Conservation (phyloP, 805 yeast species). For the Starmerella stigmatis region DNA sequence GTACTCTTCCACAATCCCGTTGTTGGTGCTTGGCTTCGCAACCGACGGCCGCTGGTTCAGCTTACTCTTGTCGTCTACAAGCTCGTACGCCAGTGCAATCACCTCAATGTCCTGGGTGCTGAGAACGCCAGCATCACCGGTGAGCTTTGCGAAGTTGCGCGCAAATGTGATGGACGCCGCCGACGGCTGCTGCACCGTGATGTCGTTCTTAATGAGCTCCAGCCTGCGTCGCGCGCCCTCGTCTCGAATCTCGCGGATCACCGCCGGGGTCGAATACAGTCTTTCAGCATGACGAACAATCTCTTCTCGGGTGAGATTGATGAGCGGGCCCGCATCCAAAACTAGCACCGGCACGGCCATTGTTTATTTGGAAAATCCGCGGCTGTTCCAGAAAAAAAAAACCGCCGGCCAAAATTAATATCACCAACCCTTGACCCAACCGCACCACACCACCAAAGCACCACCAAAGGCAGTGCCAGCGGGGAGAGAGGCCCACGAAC, state of each 20-base stretch:
- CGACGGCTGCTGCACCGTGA: conserved; percentile 68
- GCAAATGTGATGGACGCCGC: conserved; percentile 54
- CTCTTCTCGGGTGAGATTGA: conserved; percentile 69
- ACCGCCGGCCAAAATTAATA: too few relatives aligned
- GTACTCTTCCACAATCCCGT: conserved; percentile 14
- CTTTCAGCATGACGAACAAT: conserved; percentile 56
- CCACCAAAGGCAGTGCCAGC: too few relatives aligned
- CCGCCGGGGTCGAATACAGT: conserved; percentile 90
- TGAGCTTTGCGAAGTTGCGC: conserved; percentile 62
- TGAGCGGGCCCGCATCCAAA: conserved; percentile 90
- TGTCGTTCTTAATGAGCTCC: conserved; percentile 65
- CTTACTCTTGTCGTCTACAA: conserved; percentile 30
- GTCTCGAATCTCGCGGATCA: conserved; percentile 74
- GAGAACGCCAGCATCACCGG: conserved; percentile 85
- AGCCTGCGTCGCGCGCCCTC: conserved; percentile 72
- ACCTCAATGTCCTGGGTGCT: conserved; percentile 88
- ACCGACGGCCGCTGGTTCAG: conserved; percentile 20
- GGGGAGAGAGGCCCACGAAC: neutral
- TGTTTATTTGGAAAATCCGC: conserved; percentile 10
- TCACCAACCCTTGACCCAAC: neutral
- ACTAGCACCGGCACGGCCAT: conserved; percentile 43
- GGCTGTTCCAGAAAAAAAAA: neutral
- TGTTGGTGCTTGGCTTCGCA: neutral
- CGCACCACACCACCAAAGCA: too few relatives aligned
- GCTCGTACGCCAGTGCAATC: conserved; percentile 80